Percentiles rank a stretch among this genome's conserved stretches.
These are phyloP conservation scores for Sedum album DNA, from an alignment of 164 flowering plant genomes.

Conservation along the genomic window DNA sequence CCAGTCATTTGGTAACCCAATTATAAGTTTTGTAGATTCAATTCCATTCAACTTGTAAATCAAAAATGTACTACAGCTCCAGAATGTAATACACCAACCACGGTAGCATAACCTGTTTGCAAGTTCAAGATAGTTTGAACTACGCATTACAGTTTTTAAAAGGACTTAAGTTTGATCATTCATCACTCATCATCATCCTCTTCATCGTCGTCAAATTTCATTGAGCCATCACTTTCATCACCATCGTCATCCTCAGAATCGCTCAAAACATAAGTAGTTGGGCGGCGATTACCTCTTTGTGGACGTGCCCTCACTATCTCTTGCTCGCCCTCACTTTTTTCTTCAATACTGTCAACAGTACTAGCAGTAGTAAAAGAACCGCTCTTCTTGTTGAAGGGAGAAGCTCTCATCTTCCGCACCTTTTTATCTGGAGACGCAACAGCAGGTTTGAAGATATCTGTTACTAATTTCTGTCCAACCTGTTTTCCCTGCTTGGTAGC, in stretches of 20 bases:
- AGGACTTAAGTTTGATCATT: not conserved
- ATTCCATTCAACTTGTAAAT: too few species aligned
- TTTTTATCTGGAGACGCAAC: slow-evolving; percentile 72
- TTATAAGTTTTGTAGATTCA: too few species aligned
- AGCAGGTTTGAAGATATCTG: slow-evolving; percentile 50
- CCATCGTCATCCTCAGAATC: slow-evolving; percentile 59
- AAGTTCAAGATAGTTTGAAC: not conserved
- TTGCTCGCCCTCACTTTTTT: slow-evolving; percentile 18
- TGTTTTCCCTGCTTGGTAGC: slow-evolving; percentile 1
- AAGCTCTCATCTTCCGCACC: slow-evolving; percentile 74
- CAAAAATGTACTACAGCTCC: too few species aligned
- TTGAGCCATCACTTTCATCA: slow-evolving; percentile 40
- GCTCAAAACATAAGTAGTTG: slow-evolving; percentile 47
- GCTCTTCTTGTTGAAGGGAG: slow-evolving; percentile 95
- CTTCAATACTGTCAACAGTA: slow-evolving; percentile 16
- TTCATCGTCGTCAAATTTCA: not conserved
- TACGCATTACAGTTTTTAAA: too few species aligned
- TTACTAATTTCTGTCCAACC: slow-evolving; percentile 47
- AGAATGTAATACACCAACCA: too few species aligned
- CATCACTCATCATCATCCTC: not conserved
- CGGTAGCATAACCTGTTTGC: too few species aligned
- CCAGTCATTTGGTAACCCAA: too few species aligned
- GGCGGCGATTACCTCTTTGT: slow-evolving; percentile 34
- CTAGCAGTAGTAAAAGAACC: slow-evolving; percentile 39
- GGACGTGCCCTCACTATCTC: slow-evolving; percentile 42